Base-by-base conservation (phyloP, 2,329 filamentous ascomycete species). In the Curvularia hawaiiensis region DNA sequence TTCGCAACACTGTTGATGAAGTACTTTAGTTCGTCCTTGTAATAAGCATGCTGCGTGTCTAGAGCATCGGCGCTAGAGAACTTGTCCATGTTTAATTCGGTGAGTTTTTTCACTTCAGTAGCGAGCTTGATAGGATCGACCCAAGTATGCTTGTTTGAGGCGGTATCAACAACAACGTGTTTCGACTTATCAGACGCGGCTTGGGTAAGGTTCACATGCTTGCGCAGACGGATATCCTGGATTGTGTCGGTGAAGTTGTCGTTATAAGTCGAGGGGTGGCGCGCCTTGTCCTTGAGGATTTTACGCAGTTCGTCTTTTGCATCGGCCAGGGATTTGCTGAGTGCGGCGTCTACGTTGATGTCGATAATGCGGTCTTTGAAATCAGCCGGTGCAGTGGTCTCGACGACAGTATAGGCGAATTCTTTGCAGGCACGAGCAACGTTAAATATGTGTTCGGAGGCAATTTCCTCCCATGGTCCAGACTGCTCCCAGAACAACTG, bases 401-500 rank as follows among this genome's bases (percentile, higher is more conserved):
- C 30, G 10, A 79, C 64, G 12, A 77, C 69, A 1, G 66, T 62
- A 1, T 67, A 35, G 2, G 82, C 60, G 48, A 82, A 79, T 3
- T 62, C 54, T 31, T 68, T 64, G 41, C 75, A 75, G 0, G 68
- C 63, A 0, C 61, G 46, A 38, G 75, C 69, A 33, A 83, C 69
- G 0, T 58, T 69, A 4, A 71, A 60, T 39, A 81, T 71, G 52
- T 81, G 79, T 0, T 59, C 43, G 2, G 43, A 53, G 3, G 72
- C 76, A 3, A 83, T 78, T 0, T 54, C 30, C 41, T 79, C 69
- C 88, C 86, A 90, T 0, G 80, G 82, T 7, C 63, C 53, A 0
- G 81, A 85, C 56, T 90, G 86, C 45, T 87, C 80, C 20, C 75
- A 75, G 66, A 90, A 90, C 0, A 90, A 69, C 22, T 88, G 82